phyloP scores from a whole-genome alignment of 169 alveolate genomes.

The Plasmodium gonderi region DNA sequence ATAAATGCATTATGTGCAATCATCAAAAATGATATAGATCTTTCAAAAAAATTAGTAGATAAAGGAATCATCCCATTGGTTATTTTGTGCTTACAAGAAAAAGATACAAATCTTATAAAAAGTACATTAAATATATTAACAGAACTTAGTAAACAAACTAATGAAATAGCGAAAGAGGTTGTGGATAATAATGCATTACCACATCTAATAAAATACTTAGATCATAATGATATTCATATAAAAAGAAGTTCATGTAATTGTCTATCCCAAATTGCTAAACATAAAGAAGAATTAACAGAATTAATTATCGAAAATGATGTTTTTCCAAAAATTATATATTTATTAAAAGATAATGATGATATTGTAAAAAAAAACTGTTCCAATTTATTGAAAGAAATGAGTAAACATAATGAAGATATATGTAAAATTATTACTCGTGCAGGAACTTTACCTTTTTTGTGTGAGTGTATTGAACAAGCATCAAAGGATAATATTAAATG shows the following conservation, averaged over 20 bases:
- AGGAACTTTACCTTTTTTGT: conserved; percentile 60
- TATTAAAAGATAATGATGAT: conserved; percentile 71
- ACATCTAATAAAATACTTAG: conserved; percentile 43
- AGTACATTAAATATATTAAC: conserved; percentile 27
- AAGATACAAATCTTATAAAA: conserved; percentile 40
- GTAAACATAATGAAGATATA: conserved; percentile 71
- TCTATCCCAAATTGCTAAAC: conserved; percentile 64
- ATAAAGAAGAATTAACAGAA: conserved; percentile 65
- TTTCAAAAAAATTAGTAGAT: conserved; percentile 35
- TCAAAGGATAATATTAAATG: conserved; percentile 31
- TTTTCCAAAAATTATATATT: conserved; percentile 46
- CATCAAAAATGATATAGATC: conserved; percentile 24
- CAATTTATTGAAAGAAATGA: conserved; percentile 65
- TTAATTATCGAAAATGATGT: conserved; percentile 57
- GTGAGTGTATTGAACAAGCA: conserved; percentile 49
- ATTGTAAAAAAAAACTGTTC: conserved; percentile 67
- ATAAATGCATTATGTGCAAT: conserved; percentile 69
- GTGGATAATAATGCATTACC: conserved; percentile 65
- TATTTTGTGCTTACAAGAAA: conserved; percentile 51
- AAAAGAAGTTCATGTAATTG: conserved; percentile 57
- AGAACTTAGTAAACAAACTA: conserved; percentile 52
- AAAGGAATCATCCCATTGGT: conserved; percentile 68
- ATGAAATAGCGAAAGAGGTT: conserved; percentile 49
- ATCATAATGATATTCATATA: conserved; percentile 36
- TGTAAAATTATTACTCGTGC: conserved; percentile 69